A percentile compares a stretch with the other conserved stretches of the same genome.
Evolutionary conservation across 495 filamentous ascomycete genomes (phyloP).

Genomic region (Achaetomiella virescens): DNA sequence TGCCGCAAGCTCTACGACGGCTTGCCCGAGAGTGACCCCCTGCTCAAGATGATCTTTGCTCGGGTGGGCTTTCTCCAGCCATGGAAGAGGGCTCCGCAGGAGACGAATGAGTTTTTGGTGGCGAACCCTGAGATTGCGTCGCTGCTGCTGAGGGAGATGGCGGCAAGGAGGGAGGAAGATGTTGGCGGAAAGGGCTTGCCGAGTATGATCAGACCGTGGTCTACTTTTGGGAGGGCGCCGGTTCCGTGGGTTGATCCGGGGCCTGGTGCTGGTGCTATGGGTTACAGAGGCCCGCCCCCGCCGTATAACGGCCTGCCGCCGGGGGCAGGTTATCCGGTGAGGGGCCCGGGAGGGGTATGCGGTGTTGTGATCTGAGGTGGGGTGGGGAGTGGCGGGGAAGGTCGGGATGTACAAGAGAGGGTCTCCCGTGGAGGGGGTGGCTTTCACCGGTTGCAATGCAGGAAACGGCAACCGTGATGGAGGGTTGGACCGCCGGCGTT

Average conservation of each 20-base stretch:
- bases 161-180: slow-evolving; percentile 37
- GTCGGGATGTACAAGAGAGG: neutral
- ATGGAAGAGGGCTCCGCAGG: slow-evolving; percentile 30
- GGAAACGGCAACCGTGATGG: too few species aligned
- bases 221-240: neutral
- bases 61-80: slow-evolving; percentile 41
- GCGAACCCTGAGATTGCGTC: slow-evolving; percentile 36
- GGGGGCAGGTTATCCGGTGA: neutral
- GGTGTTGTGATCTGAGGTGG: neutral
- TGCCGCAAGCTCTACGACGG: slow-evolving; percentile 38
- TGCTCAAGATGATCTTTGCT: slow-evolving; percentile 42
- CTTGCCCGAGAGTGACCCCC: slow-evolving; percentile 31
- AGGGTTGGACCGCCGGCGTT: too few species aligned
- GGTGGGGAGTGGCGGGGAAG: neutral
- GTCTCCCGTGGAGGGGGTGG: neutral
- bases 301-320: neutral
- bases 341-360: neutral
- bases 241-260: neutral
- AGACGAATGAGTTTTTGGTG: slow-evolving; percentile 31
- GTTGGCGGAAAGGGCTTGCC: slow-evolving; percentile 26
- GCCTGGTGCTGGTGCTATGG: neutral
- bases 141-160: slow-evolving; percentile 39
- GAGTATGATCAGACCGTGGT: slow-evolving; percentile 35
- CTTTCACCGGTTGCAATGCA: too few species aligned
- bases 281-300: neutral